Base-by-base conservation (phyloP, 2,329 filamentous ascomycete species). In the Botrytis paeoniae region DNA sequence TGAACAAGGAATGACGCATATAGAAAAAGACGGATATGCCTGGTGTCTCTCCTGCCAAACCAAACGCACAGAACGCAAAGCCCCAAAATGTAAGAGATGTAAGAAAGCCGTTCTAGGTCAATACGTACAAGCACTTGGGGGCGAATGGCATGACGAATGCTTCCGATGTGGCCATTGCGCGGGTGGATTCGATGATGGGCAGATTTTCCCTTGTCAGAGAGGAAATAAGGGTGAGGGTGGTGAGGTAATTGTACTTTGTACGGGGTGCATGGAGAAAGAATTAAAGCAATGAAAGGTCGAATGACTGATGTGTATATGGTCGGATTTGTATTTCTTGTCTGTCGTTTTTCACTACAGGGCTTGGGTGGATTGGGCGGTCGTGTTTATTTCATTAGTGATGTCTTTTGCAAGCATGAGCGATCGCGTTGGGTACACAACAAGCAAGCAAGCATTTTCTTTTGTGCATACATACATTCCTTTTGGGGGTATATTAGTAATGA, bases 41-140 rank as follows among this genome's bases (percentile, higher is more conserved):
- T 99, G 96, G 95, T 99, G 96, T 83, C 89, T 98, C 64, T 88
- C 88, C 35, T 99, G 96, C 81, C 95, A 98, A 84, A 97, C 95
- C 22, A 93, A 94, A 80, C 90, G 96, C 48, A 98, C 94, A 20
- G 94, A 97, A 82, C 89, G 95, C 39, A 93, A 93, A 70, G 93
- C 92, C 20, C 92, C 94, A 63, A 97, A 97, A 83, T 99, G 96
- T 83, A 89, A 89, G 78, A 93, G 91, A 79, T 99, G 96, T 83
- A 90, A 89, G 78, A 89, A 88, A 79, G 92, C 94, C 14, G 94
- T 98, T 71, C 90, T 96, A 69, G 95, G 97, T 68, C 89, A 95
- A 80, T 97, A 98, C 74, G 90, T 99, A 32, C 91, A 92, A 80
- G 96, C 96, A 0, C 85, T 99, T 61, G 95, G 94, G 8, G 90